Evolutionary conservation across 495 filamentous ascomycete species (phyloP), one percentile per base, ranked within the genome.

Genomic region (Talaromyces proteolyticus): DNA sequence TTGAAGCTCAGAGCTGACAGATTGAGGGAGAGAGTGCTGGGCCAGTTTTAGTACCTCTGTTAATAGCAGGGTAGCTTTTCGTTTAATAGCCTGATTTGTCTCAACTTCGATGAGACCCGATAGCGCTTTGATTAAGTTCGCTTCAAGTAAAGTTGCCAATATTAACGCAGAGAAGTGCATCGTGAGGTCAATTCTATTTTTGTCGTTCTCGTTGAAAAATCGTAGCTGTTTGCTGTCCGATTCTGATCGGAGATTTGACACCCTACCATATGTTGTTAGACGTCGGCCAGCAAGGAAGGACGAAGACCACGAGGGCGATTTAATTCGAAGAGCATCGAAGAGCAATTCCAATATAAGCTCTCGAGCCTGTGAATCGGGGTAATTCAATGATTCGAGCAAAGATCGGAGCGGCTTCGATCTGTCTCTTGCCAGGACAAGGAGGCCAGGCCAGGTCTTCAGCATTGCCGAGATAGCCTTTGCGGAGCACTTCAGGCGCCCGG

Each of bases 91-190:
- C n/a, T 79, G 73, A 57, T 90, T 88, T 20, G 82, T 77, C 49
- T 82, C 78, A 47, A 88, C 85, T 59, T 91, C 78, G 50, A 87
- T 77, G 5, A 87, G 69, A 47, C 76, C 67, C 44, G 82, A 77
- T 12, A 89, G 72, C 19, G 77, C 77, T 65, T 82, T 75, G 20
- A 94, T 71, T 20, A 98, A 71, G 3, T 88, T 91, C 16, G 89
- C 84, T 45, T 88, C 86, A 43, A 98, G 78, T 50, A 98, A 79
- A 11, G 92, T 80, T 10, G 89, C 89, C 18, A 97, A 75, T 17
- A 96, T 70, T n/a, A 96, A 75, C 7, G 93, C 86, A 2, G 89
- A 95, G 60, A 91, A 97, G 64, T 98, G 94, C 43, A 93, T 87
- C 6, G 94, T 83, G 37, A 98, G 81, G 59, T 87, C 92, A 54